Base-by-base conservation (phyloP, 1,284 basidiomycete species). In the Macrocystidia cucumis region DNA sequence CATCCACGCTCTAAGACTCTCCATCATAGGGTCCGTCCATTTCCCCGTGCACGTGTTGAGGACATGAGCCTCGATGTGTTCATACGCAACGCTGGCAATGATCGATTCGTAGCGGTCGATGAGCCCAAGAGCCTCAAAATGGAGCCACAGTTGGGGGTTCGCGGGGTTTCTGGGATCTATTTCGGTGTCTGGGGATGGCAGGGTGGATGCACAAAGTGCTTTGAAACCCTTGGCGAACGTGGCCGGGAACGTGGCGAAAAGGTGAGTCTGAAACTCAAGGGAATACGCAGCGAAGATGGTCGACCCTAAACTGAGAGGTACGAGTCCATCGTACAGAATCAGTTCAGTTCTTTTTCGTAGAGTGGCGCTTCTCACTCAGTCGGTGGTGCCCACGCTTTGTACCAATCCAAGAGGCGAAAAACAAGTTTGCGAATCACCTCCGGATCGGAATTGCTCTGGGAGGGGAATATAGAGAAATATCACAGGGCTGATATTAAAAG, bases 71-170 rank as follows among this genome's bases (percentile, higher is more conserved):
- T 91, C 86, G 40, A 96, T 91, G 45, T 80, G 77, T 45, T 88
- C 82, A 47, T 91, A 90, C 20, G 87, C 85, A 2, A 92, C 82
- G 38, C 77, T 78, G 18, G 84, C 79, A 17, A 96, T 73, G 34
- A 91, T 76, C 2, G 78, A 77, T 45, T 92, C 88, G 51, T 89
- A 93, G 19, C 90, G 75, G 40, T 91, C 86, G 19, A 91, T 65
- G 9, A 95, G 63, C 2, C 86, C 86, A 0, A 96, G 69, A 1
- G 70, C 63, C 35, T 85, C 79, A 30, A 91, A 79, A 0, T 74
- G 65, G 11, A 60, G 61, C 82, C 82, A 88, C 18, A 74, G 53
- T 43, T 41, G 49, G 3, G 46, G 52, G 28, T 55, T 57, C 28
- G 35, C 37, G 34, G 43, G 29, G n/a, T 38, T 36, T n/a, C n/a